These are phyloP conservation scores for Flaveria floridana DNA, from an alignment of 140 eudicot genomes.

Conservation along the genomic window DNA sequence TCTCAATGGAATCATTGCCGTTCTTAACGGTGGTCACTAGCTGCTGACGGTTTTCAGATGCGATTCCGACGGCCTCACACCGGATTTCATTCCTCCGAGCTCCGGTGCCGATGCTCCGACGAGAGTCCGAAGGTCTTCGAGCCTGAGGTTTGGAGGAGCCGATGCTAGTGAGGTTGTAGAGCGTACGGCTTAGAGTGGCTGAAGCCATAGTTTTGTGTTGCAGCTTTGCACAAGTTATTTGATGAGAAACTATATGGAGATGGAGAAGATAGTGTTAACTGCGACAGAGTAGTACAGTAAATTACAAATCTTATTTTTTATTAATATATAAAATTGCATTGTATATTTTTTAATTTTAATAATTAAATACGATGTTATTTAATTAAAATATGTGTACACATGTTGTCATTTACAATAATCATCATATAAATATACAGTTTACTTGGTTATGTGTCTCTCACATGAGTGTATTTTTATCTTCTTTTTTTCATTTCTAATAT, in stretches of 20 bases:
- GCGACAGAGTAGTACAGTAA: neutral
- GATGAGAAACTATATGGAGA: conserved; percentile 1
- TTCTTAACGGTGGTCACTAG: conserved; percentile 50
- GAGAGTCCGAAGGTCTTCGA: conserved; percentile 20
- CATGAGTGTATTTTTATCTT: no score
- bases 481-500: no score
- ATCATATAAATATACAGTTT: no score
- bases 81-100: conserved; percentile 36
- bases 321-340: no score
- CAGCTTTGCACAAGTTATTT: neutral
- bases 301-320: no score
- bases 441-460: no score
- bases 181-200: conserved; percentile 26
- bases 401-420: no score
- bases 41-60: conserved; percentile 43
- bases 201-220: conserved; percentile 28
- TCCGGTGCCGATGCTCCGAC: conserved; percentile 23
- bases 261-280: conserved; percentile 33
- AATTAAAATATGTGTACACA: no score
- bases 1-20: conserved; percentile 75
- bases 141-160: conserved; percentile 29
- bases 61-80: conserved; percentile 53
- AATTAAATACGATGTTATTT: no score
- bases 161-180: conserved; percentile 24
- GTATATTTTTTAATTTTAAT: no score